These are phyloP conservation scores for Euphorbia celastroides DNA, from an alignment of 441 rosid species.

Conservation along the genomic window DNA sequence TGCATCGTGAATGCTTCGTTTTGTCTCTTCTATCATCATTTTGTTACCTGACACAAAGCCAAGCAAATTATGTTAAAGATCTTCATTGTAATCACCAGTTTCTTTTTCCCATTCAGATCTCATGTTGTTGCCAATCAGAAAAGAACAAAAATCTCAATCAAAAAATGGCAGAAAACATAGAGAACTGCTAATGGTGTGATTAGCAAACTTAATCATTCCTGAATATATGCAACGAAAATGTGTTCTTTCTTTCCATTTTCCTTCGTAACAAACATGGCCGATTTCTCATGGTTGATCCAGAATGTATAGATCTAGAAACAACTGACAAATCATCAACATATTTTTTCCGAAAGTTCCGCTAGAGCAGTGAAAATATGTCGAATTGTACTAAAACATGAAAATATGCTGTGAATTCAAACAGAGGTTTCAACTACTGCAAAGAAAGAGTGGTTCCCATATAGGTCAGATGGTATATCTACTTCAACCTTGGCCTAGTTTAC, in stretches of 20 bases:
- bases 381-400: neutral
- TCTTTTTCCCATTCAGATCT: neutral
- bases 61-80: neutral
- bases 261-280: too few species aligned
- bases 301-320: neutral
- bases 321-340: neutral
- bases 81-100: neutral
- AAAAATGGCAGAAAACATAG: too few species aligned
- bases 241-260: too few species aligned
- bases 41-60: slow-evolving; percentile 66
- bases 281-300: neutral
- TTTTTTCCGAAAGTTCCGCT: neutral
- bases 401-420: neutral
- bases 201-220: too few species aligned
- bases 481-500: neutral
- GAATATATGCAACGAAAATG: too few species aligned
- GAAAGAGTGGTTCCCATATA: neutral
- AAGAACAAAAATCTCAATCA: too few species aligned
- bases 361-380: neutral
- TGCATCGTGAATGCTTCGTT: slow-evolving; percentile 96
- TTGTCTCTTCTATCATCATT: slow-evolving; percentile 98
- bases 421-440: neutral
- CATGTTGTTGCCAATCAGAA: too few species aligned
- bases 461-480: neutral
- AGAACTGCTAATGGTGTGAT: too few species aligned